Conservation (phyloP, 2,329 filamentous ascomycete species). For the Xylaria polymorpha region DNA sequence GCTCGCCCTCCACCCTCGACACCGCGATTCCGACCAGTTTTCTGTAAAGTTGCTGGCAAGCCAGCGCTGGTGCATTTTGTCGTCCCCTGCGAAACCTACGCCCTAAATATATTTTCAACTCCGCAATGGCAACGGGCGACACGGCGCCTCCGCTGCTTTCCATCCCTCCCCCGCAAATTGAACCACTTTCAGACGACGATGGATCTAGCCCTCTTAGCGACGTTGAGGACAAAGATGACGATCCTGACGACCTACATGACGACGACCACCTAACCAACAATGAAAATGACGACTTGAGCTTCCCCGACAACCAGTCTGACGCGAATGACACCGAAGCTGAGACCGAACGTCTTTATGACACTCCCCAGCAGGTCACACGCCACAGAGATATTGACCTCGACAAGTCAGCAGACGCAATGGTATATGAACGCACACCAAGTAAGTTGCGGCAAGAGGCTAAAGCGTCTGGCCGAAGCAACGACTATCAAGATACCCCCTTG, state of each 20-base stretch:
- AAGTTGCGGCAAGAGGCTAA: constrained; percentile 69
- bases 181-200: constrained; percentile 65
- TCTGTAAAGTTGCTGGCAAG: constrained; percentile 1
- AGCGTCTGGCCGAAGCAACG: constrained; percentile 49
- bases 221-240: constrained; percentile 81
- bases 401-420: constrained; percentile 64
- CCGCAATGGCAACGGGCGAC: constrained; percentile 63
- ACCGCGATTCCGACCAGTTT: constrained; percentile 14
- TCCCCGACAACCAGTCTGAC: constrained; percentile 68
- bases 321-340: constrained; percentile 84
- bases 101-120: constrained; percentile 1
- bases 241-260: constrained; percentile 71
- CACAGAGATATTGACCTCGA: constrained; percentile 71
- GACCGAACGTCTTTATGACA: constrained; percentile 91
- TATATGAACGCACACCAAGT: constrained; percentile 77
- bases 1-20: constrained; percentile 17
- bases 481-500: constrained; percentile 53
- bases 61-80: not conserved
- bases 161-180: constrained; percentile 60
- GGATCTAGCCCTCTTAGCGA: constrained; percentile 95
- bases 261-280: constrained; percentile 47
- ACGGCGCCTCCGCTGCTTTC: constrained; percentile 62
- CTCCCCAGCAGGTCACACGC: constrained; percentile 73
- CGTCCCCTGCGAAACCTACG: not conserved
- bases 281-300: constrained; percentile 48